These are phyloP conservation scores for Xenosphaeropsis pyriputrescens DNA, from an alignment of 2,329 filamentous ascomycete species.

Conservation along the genomic window DNA sequence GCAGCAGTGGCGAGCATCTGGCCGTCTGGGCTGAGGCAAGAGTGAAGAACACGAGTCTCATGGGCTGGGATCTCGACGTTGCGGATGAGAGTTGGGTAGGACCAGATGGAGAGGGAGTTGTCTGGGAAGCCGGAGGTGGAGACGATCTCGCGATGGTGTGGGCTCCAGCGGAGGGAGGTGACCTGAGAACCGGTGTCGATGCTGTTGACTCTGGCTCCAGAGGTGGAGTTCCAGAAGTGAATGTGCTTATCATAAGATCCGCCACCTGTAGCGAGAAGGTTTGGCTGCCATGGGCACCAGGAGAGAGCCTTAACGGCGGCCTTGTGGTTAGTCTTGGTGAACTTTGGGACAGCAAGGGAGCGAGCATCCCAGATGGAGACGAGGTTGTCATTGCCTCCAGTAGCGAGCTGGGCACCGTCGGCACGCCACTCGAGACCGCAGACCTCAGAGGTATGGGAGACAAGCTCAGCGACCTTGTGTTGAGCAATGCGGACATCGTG, in stretches of 20 bases:
- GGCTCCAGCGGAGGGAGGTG: slow-evolving; percentile 91
- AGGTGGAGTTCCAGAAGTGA: slow-evolving; percentile 99
- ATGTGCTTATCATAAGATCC: slow-evolving; percentile 96
- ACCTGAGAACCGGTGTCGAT: slow-evolving; percentile 98
- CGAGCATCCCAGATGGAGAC: slow-evolving; percentile 99
- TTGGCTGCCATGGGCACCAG: slow-evolving; percentile 98
- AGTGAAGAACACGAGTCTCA: slow-evolving; percentile 92
- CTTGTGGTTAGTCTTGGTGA: slow-evolving; percentile 99
- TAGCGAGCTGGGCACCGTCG: slow-evolving; percentile 91
- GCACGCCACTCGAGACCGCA: slow-evolving; percentile 96
- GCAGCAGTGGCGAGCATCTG: slow-evolving; percentile 96
- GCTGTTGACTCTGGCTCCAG: slow-evolving; percentile 93
- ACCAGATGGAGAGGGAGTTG: slow-evolving; percentile 98
- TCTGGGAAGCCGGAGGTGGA: slow-evolving; percentile 98
- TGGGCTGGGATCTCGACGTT: slow-evolving; percentile 97
- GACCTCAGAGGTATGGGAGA: slow-evolving; percentile 94
- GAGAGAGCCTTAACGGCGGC: slow-evolving; percentile 95
- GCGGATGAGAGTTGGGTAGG: slow-evolving; percentile 91
- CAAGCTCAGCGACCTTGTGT: slow-evolving; percentile 95
- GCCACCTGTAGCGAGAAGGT: slow-evolving; percentile 89
- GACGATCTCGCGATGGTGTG: slow-evolving; percentile 94
- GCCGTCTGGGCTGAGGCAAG: slow-evolving; percentile 89
- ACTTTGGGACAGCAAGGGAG: slow-evolving; percentile 85
- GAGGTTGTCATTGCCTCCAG: slow-evolving; percentile 96
- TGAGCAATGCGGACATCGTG: slow-evolving; percentile 95